Percentiles rank a stretch among this genome's conserved stretches.
These are phyloP conservation scores for Aurantiochytrium sp. DNA, from an alignment of 108 stramenopile genomes.

Conservation along the genomic window DNA sequence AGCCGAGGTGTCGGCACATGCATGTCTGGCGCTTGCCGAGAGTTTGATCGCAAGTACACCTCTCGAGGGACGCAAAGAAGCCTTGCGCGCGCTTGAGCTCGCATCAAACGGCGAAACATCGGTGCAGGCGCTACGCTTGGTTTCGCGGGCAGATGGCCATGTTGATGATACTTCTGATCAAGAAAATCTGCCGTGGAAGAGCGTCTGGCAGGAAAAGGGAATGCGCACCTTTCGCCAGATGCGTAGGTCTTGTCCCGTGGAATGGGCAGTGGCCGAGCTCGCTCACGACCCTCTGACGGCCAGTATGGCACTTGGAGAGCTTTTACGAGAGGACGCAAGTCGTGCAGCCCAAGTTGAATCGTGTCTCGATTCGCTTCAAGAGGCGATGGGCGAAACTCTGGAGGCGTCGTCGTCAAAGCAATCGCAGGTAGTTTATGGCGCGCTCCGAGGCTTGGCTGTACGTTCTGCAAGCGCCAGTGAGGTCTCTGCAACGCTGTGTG, in stretches of 20 bases:
- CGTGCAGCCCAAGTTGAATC: neutral
- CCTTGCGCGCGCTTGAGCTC: neutral
- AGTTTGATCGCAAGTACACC: neutral
- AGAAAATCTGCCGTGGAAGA: neutral
- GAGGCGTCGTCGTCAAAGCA: neutral
- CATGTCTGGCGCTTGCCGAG: neutral
- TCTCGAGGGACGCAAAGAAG: neutral
- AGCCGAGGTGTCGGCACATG: neutral
- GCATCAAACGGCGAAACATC: neutral
- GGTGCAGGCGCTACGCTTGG: neutral
- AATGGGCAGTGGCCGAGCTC: neutral
- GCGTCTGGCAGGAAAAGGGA: neutral
- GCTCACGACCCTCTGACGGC: neutral
- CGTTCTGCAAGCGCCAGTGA: neutral
- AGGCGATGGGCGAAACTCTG: neutral
- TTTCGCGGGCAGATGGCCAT: neutral
- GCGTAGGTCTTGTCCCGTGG: neutral
- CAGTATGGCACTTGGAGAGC: neutral
- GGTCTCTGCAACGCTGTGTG: neutral
- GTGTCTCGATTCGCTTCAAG: neutral
- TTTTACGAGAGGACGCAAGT: neutral
- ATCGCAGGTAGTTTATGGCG: neutral
- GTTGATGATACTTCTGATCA: neutral
- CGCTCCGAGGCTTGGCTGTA: neutral
- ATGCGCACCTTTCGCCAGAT: neutral